Evolutionary conservation across 2,329 filamentous ascomycete species (phyloP).

Genomic region (Pezicula neosporulosa): DNA sequence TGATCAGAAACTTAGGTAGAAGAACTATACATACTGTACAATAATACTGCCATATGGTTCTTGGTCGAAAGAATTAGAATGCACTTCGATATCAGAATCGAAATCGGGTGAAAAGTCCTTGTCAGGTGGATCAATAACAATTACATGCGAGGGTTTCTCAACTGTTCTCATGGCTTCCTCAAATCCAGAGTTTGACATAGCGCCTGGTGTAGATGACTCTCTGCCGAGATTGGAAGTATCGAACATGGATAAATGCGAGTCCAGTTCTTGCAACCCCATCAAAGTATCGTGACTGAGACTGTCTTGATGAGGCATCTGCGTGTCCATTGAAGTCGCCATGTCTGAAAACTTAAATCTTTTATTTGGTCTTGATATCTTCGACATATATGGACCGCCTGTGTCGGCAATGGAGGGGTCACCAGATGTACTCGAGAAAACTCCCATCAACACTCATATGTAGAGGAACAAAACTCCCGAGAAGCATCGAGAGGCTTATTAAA

Average conservation of each 20-base stretch:
- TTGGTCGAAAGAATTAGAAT: slow-evolving; percentile 12
- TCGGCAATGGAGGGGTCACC: slow-evolving; percentile 20
- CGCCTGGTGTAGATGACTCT: slow-evolving; percentile 24
- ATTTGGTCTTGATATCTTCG: slow-evolving; percentile 27
- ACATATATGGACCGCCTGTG: slow-evolving; percentile 22
- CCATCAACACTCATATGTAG: slow-evolving; percentile 17
- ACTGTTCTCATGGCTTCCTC: slow-evolving; percentile 17
- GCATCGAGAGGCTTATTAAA: slow-evolving; percentile 16
- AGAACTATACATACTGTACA: slow-evolving; percentile 22
- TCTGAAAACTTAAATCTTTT: slow-evolving; percentile 29
- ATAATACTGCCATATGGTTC: slow-evolving; percentile 14
- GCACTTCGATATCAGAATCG: slow-evolving; percentile 12
- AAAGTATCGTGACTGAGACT: slow-evolving; percentile 30
- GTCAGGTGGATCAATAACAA: slow-evolving; percentile 21
- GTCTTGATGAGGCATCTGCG: slow-evolving; percentile 29
- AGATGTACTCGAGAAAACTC: slow-evolving; percentile 22
- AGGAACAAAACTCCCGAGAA: slow-evolving; percentile 15
- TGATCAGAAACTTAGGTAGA: slow-evolving; percentile 7
- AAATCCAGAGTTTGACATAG: slow-evolving; percentile 22
- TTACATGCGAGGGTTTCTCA: slow-evolving; percentile 20
- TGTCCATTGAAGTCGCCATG: slow-evolving; percentile 31
- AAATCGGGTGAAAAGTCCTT: slow-evolving; percentile 11
- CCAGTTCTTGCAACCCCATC: slow-evolving; percentile 32
- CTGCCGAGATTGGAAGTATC: slow-evolving; percentile 22
- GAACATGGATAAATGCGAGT: slow-evolving; percentile 33